phyloP scores from a whole-genome alignment of 192 early-diverging fungal species.

The Coemansia sp. region DNA sequence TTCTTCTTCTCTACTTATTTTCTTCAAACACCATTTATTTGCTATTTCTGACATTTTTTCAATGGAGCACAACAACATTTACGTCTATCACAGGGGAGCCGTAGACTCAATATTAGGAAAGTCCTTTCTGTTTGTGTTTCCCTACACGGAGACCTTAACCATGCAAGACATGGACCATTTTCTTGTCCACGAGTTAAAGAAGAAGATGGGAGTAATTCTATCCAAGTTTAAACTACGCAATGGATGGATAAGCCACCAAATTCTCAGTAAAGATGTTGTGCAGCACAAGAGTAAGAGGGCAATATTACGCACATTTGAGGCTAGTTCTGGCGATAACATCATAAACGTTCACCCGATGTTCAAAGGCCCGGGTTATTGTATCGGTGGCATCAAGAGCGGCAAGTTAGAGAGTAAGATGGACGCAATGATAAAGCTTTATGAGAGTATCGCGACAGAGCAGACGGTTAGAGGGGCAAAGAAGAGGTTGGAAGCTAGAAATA shows the following conservation, averaged over 20 bases:
- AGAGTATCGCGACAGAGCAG: neutral
- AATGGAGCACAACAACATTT: slow-evolving; percentile 2
- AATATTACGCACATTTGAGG: neutral
- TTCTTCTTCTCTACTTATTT: neutral
- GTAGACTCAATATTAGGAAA: neutral
- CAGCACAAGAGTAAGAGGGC: neutral
- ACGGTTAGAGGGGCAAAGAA: neutral
- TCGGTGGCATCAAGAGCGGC: neutral
- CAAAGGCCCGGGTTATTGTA: neutral
- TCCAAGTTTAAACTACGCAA: neutral
- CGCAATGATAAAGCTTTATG: neutral
- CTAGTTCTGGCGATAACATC: no score
- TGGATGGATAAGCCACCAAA: neutral
- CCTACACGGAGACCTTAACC: neutral
- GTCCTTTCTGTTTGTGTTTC: neutral
- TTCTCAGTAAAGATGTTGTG: neutral
- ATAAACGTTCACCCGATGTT: neutral
- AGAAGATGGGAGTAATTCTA: neutral
- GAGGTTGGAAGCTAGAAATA: neutral
- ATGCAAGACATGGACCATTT: neutral
- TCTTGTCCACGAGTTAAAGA: neutral
- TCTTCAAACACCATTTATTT: neutral
- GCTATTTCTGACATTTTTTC: neutral
- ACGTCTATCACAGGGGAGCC: neutral
- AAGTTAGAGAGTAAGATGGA: neutral